Conservation (phyloP, 1,284 basidiomycete species). For the Fomitopsis betulina region DNA sequence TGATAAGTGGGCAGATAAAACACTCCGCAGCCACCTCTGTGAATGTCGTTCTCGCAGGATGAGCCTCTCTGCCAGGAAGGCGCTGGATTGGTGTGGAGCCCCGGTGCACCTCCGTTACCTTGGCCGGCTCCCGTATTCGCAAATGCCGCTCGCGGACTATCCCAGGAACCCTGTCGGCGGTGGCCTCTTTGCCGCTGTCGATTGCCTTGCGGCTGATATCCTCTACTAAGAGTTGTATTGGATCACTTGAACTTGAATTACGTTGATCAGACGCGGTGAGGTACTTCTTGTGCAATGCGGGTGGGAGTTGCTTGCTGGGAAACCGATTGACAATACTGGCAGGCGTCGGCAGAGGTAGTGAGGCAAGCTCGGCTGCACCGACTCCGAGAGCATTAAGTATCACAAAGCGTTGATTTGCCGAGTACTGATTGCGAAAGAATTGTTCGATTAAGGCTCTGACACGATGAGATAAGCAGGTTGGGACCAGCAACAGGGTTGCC, state of each 20-base stretch:
- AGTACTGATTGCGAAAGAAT: constrained; percentile 91
- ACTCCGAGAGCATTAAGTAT: constrained; percentile 85
- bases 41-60: constrained; percentile 40
- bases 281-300: constrained; percentile 65
- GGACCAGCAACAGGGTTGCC: not conserved
- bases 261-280: constrained; percentile 35
- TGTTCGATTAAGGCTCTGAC: constrained; percentile 82
- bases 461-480: not conserved
- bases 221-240: constrained; percentile 51
- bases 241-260: constrained; percentile 22
- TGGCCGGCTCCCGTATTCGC: constrained; percentile 50
- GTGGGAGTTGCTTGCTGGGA: constrained; percentile 78
- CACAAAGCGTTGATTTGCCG: constrained; percentile 75
- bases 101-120: constrained; percentile 38
- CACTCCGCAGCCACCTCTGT: constrained; percentile 78
- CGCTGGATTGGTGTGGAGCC: constrained; percentile 2
- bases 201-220: constrained; percentile 57
- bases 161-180: constrained; percentile 48
- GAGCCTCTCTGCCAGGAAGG: constrained; percentile 17
- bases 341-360: constrained; percentile 48
- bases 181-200: constrained; percentile 46
- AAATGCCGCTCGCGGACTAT: constrained; percentile 72
- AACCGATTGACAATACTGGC: constrained; percentile 43
- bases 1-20: constrained; percentile 86
- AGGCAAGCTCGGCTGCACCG: constrained; percentile 82